Conservation (phyloP, 805 yeast species). For the Hanseniaspora hatyaiensis region DNA sequence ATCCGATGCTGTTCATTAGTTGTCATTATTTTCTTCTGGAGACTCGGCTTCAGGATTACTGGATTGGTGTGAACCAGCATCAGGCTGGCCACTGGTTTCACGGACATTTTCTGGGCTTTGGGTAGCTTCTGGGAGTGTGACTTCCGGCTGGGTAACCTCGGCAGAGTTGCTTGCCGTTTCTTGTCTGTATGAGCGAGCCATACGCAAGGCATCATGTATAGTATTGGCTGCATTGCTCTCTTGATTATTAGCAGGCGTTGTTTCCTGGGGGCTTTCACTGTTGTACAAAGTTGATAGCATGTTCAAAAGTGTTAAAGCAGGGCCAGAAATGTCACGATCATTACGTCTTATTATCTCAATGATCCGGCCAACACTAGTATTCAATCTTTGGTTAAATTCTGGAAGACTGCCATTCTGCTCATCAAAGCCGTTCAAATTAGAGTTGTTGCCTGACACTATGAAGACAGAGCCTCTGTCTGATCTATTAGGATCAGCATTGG, state of each 20-base stretch:
- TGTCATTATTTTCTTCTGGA: no score
- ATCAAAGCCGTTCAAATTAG: background rate
- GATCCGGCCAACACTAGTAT: background rate
- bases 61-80: no score
- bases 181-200: no score
- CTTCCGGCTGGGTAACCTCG: no score
- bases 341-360: background rate
- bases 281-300: background rate
- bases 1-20: no score
- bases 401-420: background rate
- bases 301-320: background rate
- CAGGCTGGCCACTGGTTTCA: no score
- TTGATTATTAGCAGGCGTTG: background rate
- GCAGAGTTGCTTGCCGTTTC: no score
- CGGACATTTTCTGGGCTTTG: no score
- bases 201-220: no score
- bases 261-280: background rate
- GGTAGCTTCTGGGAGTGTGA: no score
- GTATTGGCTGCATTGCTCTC: background rate
- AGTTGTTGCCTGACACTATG: background rate
- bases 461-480: constrained; percentile 3
- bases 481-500: background rate
- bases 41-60: no score
- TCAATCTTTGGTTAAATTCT: constrained; percentile 4
- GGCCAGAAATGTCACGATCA: background rate